A percentile compares a stretch with the other conserved stretches of the same genome.
These are phyloP conservation scores for Clarireedia paspali DNA, from an alignment of 2,329 filamentous ascomycete genomes.

Conservation along the genomic window DNA sequence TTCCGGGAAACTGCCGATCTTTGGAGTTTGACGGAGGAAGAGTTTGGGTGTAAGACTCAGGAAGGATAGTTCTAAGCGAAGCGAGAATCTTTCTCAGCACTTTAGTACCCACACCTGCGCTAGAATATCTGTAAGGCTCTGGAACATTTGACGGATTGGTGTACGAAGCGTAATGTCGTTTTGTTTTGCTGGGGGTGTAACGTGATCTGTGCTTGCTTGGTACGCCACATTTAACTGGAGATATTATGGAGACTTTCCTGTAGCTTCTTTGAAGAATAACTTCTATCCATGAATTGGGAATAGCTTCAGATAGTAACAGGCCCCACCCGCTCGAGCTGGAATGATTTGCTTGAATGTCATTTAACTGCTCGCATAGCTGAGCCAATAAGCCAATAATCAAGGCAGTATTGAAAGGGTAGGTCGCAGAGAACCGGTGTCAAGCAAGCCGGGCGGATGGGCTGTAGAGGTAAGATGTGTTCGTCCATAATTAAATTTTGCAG, in stretches of 20 bases:
- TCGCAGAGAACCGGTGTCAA: too few species aligned
- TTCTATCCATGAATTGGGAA: conserved; percentile 7
- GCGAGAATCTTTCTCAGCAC: not conserved
- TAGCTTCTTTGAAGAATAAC: not conserved
- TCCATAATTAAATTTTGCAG: too few species aligned
- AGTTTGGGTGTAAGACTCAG: not conserved
- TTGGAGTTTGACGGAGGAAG: not conserved
- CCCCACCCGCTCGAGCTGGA: not conserved
- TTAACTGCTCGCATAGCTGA: not conserved
- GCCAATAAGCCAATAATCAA: not conserved
- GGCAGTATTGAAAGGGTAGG: too few species aligned
- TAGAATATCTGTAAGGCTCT: not conserved
- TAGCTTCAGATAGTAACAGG: conserved; percentile 3
- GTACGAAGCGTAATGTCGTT: not conserved
- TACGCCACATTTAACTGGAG: not conserved
- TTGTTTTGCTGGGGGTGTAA: not conserved
- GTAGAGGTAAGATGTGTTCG: too few species aligned
- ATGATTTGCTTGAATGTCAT: not conserved
- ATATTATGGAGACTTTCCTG: conserved; percentile 3
- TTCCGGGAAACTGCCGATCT: too few species aligned
- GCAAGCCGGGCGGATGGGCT: too few species aligned
- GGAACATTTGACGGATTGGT: not conserved
- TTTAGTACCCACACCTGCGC: too few species aligned
- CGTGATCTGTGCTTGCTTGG: not conserved
- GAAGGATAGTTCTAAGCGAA: not conserved